These are phyloP conservation scores for Chenopodium quinoa DNA, from an alignment of 148 eudicot genomes.

Conservation along the genomic window DNA sequence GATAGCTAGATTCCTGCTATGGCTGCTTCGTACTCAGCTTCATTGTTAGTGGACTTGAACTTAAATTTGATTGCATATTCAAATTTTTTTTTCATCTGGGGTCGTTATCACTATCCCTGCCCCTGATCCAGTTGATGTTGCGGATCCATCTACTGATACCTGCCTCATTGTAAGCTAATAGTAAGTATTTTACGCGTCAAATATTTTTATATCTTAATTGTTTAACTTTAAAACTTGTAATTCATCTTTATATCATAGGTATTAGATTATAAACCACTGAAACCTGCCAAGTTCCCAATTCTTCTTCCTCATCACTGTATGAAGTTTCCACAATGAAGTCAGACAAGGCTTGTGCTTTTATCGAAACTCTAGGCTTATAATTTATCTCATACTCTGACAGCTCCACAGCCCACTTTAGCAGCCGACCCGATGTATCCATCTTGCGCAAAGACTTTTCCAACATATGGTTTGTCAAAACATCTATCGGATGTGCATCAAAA, in stretches of 20 bases:
- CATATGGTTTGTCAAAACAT: neutral
- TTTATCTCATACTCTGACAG: neutral
- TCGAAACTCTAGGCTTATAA: neutral
- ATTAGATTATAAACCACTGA: too few species aligned
- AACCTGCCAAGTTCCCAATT: neutral
- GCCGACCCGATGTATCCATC: neutral
- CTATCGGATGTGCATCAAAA: neutral
- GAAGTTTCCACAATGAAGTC: neutral
- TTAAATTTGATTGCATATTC: too few species aligned
- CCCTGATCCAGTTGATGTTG: neutral
- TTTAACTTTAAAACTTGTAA: too few species aligned
- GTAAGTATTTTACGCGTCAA: too few species aligned
- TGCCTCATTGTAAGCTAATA: too few species aligned
- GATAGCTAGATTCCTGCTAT: neutral
- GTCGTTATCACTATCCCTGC: neutral
- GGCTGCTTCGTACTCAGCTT: neutral
- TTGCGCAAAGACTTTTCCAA: neutral
- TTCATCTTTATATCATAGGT: too few species aligned
- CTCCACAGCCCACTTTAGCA: neutral
- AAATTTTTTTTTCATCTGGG: too few species aligned
- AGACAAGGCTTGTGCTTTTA: neutral
- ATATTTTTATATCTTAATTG: too few species aligned
- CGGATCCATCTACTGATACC: neutral
- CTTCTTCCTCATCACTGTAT: neutral
- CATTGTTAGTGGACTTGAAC: neutral